Evolutionary conservation across 1,284 basidiomycete species (phyloP), one percentile per base, ranked within the genome.

Genomic region (Fomitiporia mediterranea): DNA sequence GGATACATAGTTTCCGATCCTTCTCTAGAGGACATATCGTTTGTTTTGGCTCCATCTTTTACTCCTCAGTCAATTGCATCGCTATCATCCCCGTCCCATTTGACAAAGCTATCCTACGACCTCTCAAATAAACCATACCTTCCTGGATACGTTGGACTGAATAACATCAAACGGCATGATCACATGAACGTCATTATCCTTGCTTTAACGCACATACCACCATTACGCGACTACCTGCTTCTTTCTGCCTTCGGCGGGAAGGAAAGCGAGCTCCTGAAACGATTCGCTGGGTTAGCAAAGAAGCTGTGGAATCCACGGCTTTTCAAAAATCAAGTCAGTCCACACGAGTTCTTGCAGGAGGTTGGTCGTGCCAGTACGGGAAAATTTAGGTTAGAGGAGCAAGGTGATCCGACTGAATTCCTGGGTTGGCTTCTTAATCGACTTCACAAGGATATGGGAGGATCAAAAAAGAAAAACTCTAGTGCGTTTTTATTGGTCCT

Each of bases 111-210:
- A 32, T 90, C 90, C 2, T 95, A 91, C 66, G 96, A 98, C 66
- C 81, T 99, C 46, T 69, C 80, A 3, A 83, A 83, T 32, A 85
- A 85, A 60, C 78, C 89, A 23, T 99, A 99, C 71, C 74, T 90
- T 47, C 91, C 96, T 37, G 97, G 97, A 2, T 98, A 93, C 70
- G 84, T 99, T 63, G 97, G 97, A 42, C 76, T 99, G 47, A 99
- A 99, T 77, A 94, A 99, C 69, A 95, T 99, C 74, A 96, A 96
- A 70, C 79, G 83, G 62, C 98, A 98, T 69, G 96, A 98, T 69
- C 94, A 98, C 68, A 88, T 98, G 81, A 99, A 99, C 70, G 95
- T 97, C 61, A 86, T 99, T 62, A 87, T 99, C 48, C 96, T 99
- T 63, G 84, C 92, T 4, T 80, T 99, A 19, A 81, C 95, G 17